phyloP scores from a whole-genome alignment of 2,329 filamentous ascomycete genomes.

The Penicillium sp. region DNA sequence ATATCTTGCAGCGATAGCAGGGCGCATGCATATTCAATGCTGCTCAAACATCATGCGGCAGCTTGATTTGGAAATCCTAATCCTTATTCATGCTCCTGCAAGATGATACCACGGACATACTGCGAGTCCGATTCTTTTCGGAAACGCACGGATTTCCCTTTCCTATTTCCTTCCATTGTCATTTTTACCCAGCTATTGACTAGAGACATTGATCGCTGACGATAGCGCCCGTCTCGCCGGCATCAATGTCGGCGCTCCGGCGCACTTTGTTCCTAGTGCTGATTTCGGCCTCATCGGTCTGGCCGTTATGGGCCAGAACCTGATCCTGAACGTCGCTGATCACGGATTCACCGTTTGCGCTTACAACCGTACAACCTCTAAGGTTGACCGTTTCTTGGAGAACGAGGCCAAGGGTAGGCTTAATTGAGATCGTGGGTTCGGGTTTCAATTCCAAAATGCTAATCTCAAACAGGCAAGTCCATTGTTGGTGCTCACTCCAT shows the following conservation, averaged over 20 bases:
- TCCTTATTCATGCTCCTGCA: conserved; percentile 3
- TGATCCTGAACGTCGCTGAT: conserved; percentile 87
- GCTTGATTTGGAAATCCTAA: not conserved
- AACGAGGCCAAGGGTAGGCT: conserved; percentile 78
- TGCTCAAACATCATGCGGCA: conserved; percentile 1
- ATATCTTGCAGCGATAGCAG: not conserved
- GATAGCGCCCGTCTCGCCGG: conserved; percentile 71
- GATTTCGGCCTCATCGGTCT: conserved; percentile 91
- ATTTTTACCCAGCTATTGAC: conserved; percentile 31
- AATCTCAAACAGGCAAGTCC: conserved; percentile 69
- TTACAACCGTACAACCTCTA: conserved; percentile 97
- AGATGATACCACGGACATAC: conserved; percentile 4
- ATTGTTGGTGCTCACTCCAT: conserved; percentile 90
- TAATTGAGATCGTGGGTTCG: not conserved
- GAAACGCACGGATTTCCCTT: conserved; percentile 9
- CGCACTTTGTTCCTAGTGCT: conserved; percentile 61
- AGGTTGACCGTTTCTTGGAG: conserved; percentile 91
- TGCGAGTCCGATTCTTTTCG: conserved; percentile 6
- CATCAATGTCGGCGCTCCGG: conserved; percentile 67
- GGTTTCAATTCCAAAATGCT: not conserved
- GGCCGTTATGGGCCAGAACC: conserved; percentile 86
- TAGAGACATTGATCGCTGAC: conserved; percentile 42
- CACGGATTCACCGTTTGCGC: conserved; percentile 95
- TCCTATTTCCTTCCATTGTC: conserved; percentile 2
- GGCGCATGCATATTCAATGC: conserved; percentile 1